A percentile compares a stretch with the other conserved stretches of the same genome.
These are phyloP conservation scores for Chenopodium album DNA, from an alignment of 148 eudicot genomes.

Conservation along the genomic window DNA sequence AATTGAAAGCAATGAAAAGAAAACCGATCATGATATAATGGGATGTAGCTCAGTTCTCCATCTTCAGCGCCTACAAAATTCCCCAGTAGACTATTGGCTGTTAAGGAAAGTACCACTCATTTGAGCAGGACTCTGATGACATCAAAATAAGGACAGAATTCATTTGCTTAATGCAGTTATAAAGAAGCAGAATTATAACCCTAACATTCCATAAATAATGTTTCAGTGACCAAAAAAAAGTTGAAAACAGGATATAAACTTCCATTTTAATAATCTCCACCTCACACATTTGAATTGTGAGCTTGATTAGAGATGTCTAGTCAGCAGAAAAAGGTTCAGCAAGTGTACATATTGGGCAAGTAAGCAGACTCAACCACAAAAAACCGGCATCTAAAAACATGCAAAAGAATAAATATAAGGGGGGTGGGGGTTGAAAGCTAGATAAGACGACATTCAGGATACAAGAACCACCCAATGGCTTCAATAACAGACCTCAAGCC, in stretches of 20 bases:
- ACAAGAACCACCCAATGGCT: slow-evolving; percentile 75
- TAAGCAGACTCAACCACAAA: not conserved
- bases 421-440: not conserved
- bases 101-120: slow-evolving; percentile 40
- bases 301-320: not conserved
- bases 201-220: not conserved
- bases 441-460: slow-evolving; percentile 53
- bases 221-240: not conserved
- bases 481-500: slow-evolving; percentile 99
- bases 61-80: slow-evolving; percentile 35
- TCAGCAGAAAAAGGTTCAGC: not conserved
- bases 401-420: slow-evolving; percentile 6
- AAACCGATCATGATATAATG: slow-evolving; percentile 31
- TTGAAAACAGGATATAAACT: slow-evolving; percentile 1
- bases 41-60: slow-evolving; percentile 42
- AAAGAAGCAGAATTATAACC: not conserved
- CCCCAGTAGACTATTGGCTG: slow-evolving; percentile 38
- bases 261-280: not conserved
- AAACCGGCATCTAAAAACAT: slow-evolving; percentile 2
- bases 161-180: not conserved
- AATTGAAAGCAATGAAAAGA: slow-evolving; percentile 29
- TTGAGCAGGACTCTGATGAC: not conserved
- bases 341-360: not conserved
- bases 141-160: not conserved
- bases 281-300: not conserved